Conservation (phyloP, 257 asterid genomes). For the Haberlea rhodopensis region DNA sequence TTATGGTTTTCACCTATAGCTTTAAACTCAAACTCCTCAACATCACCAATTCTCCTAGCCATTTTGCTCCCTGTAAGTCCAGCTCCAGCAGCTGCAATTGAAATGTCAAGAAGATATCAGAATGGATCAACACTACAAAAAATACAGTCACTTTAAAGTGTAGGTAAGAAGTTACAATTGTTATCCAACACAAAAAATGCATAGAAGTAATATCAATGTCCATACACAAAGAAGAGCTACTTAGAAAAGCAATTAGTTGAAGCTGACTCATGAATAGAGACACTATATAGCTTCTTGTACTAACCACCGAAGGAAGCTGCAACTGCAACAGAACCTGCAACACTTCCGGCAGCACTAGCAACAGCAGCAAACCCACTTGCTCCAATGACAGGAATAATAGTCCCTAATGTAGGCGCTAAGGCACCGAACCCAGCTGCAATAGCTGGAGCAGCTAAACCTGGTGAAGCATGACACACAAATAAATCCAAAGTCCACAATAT, state of each 20-base stretch:
- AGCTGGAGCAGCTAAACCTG: conserved; percentile 98
- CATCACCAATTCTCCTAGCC: conserved; percentile 90
- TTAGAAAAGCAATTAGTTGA: neutral
- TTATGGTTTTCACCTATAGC: conserved; percentile 81
- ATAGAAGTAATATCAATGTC: conserved; percentile 3
- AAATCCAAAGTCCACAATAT: neutral
- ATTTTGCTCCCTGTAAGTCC: conserved; percentile 92
- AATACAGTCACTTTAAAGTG: neutral
- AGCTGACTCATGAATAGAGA: neutral
- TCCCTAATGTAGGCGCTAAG: conserved; percentile 84
- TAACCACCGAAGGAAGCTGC: conserved; percentile 97
- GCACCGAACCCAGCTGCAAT: conserved; percentile 95
- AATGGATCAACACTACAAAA: conserved; percentile 1
- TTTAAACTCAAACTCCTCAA: conserved; percentile 95
- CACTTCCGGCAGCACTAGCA: conserved; percentile 96
- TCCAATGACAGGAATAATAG: conserved; percentile 85
- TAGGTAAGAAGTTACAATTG: neutral
- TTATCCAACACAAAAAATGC: conserved; percentile 13
- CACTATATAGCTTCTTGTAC: conserved; percentile 1
- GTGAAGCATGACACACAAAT: conserved; percentile 18
- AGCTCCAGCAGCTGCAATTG: conserved; percentile 90
- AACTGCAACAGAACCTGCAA: conserved; percentile 96
- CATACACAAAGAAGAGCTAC: neutral
- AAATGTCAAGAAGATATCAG: conserved; percentile 13
- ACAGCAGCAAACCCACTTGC: conserved; percentile 93